Evolutionary conservation across 257 asterid species (phyloP), one percentile per base, ranked within the genome.

Genomic region (Thymus mandschuricus): DNA sequence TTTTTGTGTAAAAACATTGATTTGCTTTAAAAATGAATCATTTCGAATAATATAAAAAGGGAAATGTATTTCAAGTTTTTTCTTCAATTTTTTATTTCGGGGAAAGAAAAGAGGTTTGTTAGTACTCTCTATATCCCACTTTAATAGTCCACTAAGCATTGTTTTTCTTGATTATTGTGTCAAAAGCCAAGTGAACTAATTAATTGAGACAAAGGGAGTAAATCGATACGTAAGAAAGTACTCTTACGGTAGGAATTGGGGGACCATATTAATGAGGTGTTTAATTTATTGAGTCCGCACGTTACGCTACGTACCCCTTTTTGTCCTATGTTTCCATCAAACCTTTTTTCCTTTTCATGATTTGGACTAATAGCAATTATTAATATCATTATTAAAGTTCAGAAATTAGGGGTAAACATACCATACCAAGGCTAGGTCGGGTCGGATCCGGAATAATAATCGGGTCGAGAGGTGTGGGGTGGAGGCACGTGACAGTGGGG

Each of bases 301-400:
- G 72, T 64, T 64, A 64, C 72, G 77, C 55, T 64, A 56, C 72
- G 33, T 64, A 21, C 72, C 56, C 50, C 72, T n/a, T 73, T 73
- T 54, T 56, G 54, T 57, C 54, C 21, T 49, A 6, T 43, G 30
- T 43, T 73, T 50, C 67, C 58, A 66, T 66, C 78, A 57, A 28
- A 65, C n/a, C n/a, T 35, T 54, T 54, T 59, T 29, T 5, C 35
- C 34, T 10, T 54, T 73, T 73, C 71, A 63, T 54, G 13, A 63
- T 30, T 41, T 8, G 8, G 59, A 51, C 40, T 28, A 65, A 31
- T 46, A 65, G 30, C 13, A 5, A 64, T 64, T 64, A 28, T 21
- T 21, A 21, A 21, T 21, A 21, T 64, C 11, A 63, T 21, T 4
- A 62, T 62, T 21, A 21, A 5, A n/a, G 1, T 5, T 62, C 9